Evolutionary conservation across 345 rosid species (phyloP).

Genomic region (Populus euphratica): DNA sequence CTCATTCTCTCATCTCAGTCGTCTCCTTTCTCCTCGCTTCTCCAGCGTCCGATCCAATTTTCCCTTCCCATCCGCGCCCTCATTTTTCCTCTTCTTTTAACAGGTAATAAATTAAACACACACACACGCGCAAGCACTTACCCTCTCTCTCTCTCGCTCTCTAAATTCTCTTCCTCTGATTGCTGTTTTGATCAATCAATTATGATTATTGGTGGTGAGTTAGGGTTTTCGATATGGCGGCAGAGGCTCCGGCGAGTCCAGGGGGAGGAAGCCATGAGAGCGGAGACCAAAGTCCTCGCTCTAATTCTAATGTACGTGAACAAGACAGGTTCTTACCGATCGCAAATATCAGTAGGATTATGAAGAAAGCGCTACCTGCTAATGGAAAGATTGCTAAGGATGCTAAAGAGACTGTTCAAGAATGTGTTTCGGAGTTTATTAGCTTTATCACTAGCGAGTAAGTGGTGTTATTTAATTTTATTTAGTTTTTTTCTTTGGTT

Average conservation of each 20-base stretch:
- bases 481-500: neutral
- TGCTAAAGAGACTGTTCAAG: constrained; percentile 95
- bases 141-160: neutral
- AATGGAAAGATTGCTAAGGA: constrained; percentile 96
- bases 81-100: constrained; percentile 25
- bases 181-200: neutral
- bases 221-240: constrained; percentile 46
- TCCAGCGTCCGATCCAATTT: constrained; percentile 90
- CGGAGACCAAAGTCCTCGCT: constrained; percentile 87
- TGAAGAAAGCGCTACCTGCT: constrained; percentile 88
- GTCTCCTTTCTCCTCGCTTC: constrained; percentile 55
- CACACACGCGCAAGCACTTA: too few species aligned
- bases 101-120: constrained; percentile 6
- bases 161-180: neutral
- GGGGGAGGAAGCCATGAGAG: constrained; percentile 79
- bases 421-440: constrained; percentile 94
- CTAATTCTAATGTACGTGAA: constrained; percentile 60
- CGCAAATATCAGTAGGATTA: constrained; percentile 89
- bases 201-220: constrained; percentile 1
- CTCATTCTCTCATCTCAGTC: constrained; percentile 50
- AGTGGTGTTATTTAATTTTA: constrained; percentile 5
- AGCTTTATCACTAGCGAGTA: constrained; percentile 99
- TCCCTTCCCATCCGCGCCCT: constrained; percentile 56
- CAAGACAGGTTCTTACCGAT: constrained; percentile 92
- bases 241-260: constrained; percentile 58